Percentiles rank a stretch among this genome's conserved stretches.
phyloP scores from a whole-genome alignment of 2,329 filamentous ascomycete species.

The Fonsecaea nubica region DNA sequence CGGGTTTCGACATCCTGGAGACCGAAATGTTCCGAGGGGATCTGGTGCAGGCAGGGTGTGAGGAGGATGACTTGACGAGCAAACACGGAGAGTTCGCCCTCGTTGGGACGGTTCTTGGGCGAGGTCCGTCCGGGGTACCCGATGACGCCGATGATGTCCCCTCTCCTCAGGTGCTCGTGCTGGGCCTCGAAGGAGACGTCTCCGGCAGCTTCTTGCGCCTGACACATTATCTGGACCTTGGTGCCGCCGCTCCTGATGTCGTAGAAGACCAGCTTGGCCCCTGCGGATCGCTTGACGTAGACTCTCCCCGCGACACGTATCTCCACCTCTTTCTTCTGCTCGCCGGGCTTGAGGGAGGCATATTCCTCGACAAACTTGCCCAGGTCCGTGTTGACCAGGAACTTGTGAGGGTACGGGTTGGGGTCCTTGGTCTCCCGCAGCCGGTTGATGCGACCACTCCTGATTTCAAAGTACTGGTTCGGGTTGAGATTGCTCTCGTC shows the following conservation, averaged over 20 bases:
- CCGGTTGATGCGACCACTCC: constrained; percentile 79
- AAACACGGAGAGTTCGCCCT: constrained; percentile 93
- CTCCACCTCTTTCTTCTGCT: constrained; percentile 75
- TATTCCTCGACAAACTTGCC: constrained; percentile 80
- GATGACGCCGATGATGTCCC: constrained; percentile 89
- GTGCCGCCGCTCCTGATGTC: constrained; percentile 77
- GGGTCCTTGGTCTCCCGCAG: constrained; percentile 75
- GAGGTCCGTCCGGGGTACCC: constrained; percentile 84
- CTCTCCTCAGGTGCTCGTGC: constrained; percentile 85
- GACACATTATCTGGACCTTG: constrained; percentile 90
- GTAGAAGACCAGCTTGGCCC: constrained; percentile 89
- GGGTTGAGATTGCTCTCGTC: constrained; percentile 53
- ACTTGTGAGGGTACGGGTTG: constrained; percentile 93
- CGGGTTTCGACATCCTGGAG: constrained; percentile 95
- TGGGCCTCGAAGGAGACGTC: constrained; percentile 79
- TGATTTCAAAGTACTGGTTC: constrained; percentile 95
- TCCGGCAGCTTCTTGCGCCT: constrained; percentile 76
- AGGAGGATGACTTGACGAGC: constrained; percentile 84
- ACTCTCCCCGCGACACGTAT: constrained; percentile 84
- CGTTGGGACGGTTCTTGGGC: constrained; percentile 79
- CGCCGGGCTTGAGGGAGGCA: constrained; percentile 80
- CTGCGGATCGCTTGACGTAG: constrained; percentile 82
- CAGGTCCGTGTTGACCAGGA: constrained; percentile 83
- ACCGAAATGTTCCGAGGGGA: constrained; percentile 89
- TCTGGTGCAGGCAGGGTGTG: constrained; percentile 87